phyloP scores from a whole-genome alignment of 2,329 filamentous ascomycete genomes.

The Alternaria triticina region DNA sequence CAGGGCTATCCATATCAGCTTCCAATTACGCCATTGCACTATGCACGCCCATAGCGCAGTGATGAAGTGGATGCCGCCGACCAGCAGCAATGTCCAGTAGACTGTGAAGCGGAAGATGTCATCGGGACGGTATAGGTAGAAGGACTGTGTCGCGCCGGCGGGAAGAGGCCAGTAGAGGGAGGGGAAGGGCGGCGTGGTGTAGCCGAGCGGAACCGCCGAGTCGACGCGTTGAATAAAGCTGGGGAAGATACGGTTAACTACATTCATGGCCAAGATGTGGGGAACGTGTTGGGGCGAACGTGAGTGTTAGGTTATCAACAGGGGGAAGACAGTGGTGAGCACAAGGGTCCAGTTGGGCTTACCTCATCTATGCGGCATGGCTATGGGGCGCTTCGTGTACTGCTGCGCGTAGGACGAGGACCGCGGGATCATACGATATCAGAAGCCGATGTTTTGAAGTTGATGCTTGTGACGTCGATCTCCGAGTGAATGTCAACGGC shows the following conservation, averaged over 20 bases:
- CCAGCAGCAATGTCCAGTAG: slow-evolving; percentile 84
- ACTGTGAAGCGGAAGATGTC: slow-evolving; percentile 90
- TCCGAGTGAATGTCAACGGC: slow-evolving; percentile 19
- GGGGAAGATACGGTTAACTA: slow-evolving; percentile 16
- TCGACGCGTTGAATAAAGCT: slow-evolving; percentile 55
- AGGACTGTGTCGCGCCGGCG: slow-evolving; percentile 61
- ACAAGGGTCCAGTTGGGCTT: background rate
- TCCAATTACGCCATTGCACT: slow-evolving; percentile 68
- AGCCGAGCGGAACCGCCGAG: slow-evolving; percentile 61
- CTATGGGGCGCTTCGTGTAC: background rate
- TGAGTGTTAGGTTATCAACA: background rate
- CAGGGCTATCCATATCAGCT: slow-evolving; percentile 72
- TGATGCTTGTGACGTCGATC: slow-evolving; percentile 20
- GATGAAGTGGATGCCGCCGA: slow-evolving; percentile 74
- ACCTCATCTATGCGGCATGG: slow-evolving; percentile 45
- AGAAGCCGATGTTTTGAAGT: slow-evolving; percentile 1
- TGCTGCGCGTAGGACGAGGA: slow-evolving; percentile 1
- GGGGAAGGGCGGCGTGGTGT: slow-evolving; percentile 75
- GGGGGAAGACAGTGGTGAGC: background rate
- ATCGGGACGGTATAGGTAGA: slow-evolving; percentile 73
- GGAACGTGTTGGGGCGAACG: background rate
- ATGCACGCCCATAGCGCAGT: slow-evolving; percentile 74
- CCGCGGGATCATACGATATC: background rate
- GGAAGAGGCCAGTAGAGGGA: slow-evolving; percentile 79
- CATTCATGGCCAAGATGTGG: background rate